Evolutionary conservation across 2,329 filamentous ascomycete genomes (phyloP).

Genomic region (Biscogniauxia marginata): DNA sequence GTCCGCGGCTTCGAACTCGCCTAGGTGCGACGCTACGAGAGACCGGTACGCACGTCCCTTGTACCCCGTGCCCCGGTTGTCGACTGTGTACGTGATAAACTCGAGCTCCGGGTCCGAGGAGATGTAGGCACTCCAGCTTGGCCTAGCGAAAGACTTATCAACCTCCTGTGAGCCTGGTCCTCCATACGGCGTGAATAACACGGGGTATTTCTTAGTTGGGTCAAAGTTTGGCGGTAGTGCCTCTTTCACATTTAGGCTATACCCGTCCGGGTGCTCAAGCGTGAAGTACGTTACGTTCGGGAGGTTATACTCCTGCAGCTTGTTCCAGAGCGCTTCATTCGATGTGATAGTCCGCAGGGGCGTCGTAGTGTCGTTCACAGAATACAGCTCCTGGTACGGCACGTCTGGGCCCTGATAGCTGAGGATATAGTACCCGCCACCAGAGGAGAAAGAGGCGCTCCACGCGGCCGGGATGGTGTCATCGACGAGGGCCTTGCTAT

Average conservation of each 20-base stretch:
- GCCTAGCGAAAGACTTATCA: conserved; percentile 51
- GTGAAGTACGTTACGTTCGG: conserved; percentile 65
- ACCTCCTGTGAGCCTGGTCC: conserved; percentile 65
- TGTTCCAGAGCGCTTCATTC: conserved; percentile 56
- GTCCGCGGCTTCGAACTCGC: conserved; percentile 62
- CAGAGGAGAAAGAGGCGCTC: conserved; percentile 63
- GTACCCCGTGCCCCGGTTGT: conserved; percentile 66
- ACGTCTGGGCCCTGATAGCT: conserved; percentile 65
- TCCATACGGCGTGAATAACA: conserved; percentile 67
- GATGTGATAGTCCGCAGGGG: conserved; percentile 58
- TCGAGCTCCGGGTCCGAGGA: conserved; percentile 66
- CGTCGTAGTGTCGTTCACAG: conserved; percentile 48
- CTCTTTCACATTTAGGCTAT: conserved; percentile 63
- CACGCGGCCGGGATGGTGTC: conserved; percentile 58
- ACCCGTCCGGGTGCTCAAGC: conserved; percentile 60
- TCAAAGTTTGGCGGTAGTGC: conserved; percentile 65
- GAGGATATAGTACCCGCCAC: conserved; percentile 63
- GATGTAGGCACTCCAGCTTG: conserved; percentile 63
- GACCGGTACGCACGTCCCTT: conserved; percentile 63
- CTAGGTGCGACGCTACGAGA: conserved; percentile 57
- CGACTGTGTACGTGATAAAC: conserved; percentile 66
- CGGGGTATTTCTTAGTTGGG: conserved; percentile 60
- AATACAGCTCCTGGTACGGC: conserved; percentile 67
- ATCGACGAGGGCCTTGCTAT: conserved; percentile 61
- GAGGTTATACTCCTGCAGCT: conserved; percentile 58